Conservation (phyloP, 129 eudicot genomes). For the Arctium minus region DNA sequence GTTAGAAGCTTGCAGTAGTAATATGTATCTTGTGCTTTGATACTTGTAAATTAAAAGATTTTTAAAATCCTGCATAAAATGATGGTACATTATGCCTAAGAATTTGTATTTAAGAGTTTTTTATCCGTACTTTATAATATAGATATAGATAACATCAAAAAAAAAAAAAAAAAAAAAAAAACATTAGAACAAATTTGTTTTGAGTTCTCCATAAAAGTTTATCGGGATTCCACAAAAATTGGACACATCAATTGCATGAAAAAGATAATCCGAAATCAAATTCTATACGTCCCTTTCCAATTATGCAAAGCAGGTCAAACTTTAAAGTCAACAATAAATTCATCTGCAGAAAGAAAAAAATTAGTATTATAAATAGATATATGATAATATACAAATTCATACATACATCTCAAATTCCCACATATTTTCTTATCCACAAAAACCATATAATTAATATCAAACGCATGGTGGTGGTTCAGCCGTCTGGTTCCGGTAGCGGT, state of each 20-base stretch:
- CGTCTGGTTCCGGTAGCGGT: not conserved
- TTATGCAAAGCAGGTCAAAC: not conserved
- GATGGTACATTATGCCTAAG: too few species aligned
- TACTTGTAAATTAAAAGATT: too few species aligned
- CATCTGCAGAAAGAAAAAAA: not conserved
- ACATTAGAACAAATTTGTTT: not conserved
- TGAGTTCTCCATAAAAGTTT: not conserved
- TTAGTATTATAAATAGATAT: not conserved
- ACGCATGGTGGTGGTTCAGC: conserved; percentile 16
- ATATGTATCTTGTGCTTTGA: too few species aligned
- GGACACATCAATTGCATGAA: conserved; percentile 11
- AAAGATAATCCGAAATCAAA: not conserved
- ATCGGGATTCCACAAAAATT: not conserved
- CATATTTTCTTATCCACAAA: conserved; percentile 6
- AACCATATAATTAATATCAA: not conserved
- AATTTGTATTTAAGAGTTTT: too few species aligned
- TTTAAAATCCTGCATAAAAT: too few species aligned
- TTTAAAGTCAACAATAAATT: conserved; percentile 11
- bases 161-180: too few species aligned
- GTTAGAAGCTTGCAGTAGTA: too few species aligned
- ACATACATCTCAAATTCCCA: not conserved
- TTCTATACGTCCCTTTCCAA: conserved; percentile 16
- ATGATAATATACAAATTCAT: not conserved
- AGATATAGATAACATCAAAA: too few species aligned
- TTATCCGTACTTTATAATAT: too few species aligned